Conservation (phyloP, 139 green algal species). For the Haematococcus sp. region DNA sequence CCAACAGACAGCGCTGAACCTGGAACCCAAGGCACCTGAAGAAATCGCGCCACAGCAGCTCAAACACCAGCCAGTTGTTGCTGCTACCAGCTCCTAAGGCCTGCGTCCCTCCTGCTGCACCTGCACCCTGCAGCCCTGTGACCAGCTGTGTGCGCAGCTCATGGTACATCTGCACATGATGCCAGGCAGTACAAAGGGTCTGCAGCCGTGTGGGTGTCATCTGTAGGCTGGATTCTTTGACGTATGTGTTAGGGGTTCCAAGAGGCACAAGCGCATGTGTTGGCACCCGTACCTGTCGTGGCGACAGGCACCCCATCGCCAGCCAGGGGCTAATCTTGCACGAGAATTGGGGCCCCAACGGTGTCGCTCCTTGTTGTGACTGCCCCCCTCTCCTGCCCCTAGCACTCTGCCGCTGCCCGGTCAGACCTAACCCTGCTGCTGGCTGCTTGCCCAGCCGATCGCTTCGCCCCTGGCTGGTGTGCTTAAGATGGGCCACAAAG, state of each 20-base stretch:
- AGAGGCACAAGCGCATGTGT: too few species aligned
- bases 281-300: conserved; percentile 63
- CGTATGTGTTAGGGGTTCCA: too few species aligned
- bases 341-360: conserved; percentile 52
- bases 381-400: not conserved
- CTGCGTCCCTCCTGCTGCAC: not conserved
- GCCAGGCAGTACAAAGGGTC: not conserved
- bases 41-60: conserved; percentile 86
- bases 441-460: too few species aligned
- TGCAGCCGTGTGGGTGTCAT: too few species aligned
- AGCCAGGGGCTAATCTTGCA: conserved; percentile 80
- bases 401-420: not conserved
- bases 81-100: not conserved
- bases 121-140: not conserved
- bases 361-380: too few species aligned
- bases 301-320: conserved; percentile 80
- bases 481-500: conserved; percentile 47
- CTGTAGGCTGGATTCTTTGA: too few species aligned
- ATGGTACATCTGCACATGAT: conserved; percentile 14
- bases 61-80: conserved; percentile 71
- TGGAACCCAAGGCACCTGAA: conserved; percentile 63
- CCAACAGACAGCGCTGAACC: too few species aligned
- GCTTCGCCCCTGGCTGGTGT: conserved; percentile 5
- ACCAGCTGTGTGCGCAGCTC: not conserved
- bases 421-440: not conserved